A percentile compares a stretch with the other conserved stretches of the same genome.
Conservation (phyloP, 768 basidiomycete species). For the Termitomyces sp. region DNA sequence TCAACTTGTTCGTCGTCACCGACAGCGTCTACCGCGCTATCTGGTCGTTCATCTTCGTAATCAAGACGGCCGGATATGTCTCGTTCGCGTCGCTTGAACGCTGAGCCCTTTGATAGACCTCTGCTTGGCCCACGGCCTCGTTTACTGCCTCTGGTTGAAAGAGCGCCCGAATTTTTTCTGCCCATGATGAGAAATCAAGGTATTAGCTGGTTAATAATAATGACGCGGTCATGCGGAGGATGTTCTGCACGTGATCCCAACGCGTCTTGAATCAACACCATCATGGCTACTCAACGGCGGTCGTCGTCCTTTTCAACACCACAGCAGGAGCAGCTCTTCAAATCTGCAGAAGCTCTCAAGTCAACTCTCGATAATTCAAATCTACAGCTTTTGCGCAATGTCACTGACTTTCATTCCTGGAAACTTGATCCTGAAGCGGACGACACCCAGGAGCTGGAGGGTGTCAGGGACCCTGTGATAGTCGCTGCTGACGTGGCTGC, state of each 20-base stretch:
- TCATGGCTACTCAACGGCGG: constrained; percentile 5
- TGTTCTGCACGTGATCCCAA: not conserved
- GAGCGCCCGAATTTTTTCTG: constrained; percentile 36
- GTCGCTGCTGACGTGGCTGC: constrained; percentile 57
- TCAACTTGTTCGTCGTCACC: constrained; percentile 36
- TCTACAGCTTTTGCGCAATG: constrained; percentile 37
- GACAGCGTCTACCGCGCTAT: constrained; percentile 54
- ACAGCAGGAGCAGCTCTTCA: constrained; percentile 35
- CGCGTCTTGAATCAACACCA: constrained; percentile 9
- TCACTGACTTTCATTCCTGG: constrained; percentile 34
- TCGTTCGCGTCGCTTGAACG: constrained; percentile 19
- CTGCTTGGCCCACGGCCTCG: constrained; percentile 29
- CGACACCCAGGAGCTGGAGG: constrained; percentile 32
- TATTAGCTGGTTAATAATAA: not conserved
- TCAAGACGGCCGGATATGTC: constrained; percentile 7
- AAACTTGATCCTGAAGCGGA: constrained; percentile 32
- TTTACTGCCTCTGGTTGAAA: constrained; percentile 32
- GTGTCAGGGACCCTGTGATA: constrained; percentile 51
- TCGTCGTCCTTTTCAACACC: constrained; percentile 18
- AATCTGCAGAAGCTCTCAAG: constrained; percentile 33
- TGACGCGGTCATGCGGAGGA: constrained; percentile 6
- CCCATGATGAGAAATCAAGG: constrained; percentile 29
- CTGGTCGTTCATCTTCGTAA: constrained; percentile 41
- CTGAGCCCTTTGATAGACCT: constrained; percentile 16
- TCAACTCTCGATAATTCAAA: constrained; percentile 33